Base-by-base conservation (phyloP, 2,329 filamentous ascomycete genomes). In the Pestalotiopsis sp. region DNA sequence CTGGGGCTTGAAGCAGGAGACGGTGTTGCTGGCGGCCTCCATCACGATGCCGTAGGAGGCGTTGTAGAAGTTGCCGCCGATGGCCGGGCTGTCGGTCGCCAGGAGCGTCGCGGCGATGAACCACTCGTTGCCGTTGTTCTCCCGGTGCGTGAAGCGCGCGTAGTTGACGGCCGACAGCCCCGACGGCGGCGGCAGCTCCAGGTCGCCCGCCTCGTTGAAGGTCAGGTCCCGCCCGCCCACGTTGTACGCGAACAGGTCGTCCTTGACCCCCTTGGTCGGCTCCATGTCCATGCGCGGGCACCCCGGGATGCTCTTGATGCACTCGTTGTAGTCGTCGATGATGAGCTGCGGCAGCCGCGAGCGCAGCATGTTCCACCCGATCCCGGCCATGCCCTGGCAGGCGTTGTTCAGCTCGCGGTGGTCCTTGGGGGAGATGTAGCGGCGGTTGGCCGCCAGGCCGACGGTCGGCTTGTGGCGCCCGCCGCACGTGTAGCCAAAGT, bases 11-110 rank as follows among this genome's bases (percentile, higher is more conserved):
- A 71, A 74, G 3, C 68, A 66, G 1, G 68, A 68, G 13, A 70
- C 63, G 4, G 72, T 73, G 44, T 74, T 74, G 44, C 44, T 70
- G 1, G 68, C 70, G 7, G 69, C 67, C 24, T 69, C 48, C 68
- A 73, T 44, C 69, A 73, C 68, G 59, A 73, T 71, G 11, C 73
- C 73, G 55, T 73, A 73, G 3, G 71, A 71, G 0, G 71, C 70
- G 38, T 72, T 58, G 52, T 71, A 74, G 7, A 73, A 71, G 44
- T 73, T 72, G 1, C 69, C 69, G 1, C 70, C 70, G 26, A 66
- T 71, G 30, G 38, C 67, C 7, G 70, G 64, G 56, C 68, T 66
- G 1, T 64, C 56, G 0, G 71, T 70, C 5, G 71, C 71, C 11
- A 70, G 13, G 14, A 24, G 56, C 40, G 62, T 72, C 17, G 20